Base-by-base conservation (phyloP, 2,329 filamentous ascomycete genomes). In the Pseudogymnoascus pannorum region DNA sequence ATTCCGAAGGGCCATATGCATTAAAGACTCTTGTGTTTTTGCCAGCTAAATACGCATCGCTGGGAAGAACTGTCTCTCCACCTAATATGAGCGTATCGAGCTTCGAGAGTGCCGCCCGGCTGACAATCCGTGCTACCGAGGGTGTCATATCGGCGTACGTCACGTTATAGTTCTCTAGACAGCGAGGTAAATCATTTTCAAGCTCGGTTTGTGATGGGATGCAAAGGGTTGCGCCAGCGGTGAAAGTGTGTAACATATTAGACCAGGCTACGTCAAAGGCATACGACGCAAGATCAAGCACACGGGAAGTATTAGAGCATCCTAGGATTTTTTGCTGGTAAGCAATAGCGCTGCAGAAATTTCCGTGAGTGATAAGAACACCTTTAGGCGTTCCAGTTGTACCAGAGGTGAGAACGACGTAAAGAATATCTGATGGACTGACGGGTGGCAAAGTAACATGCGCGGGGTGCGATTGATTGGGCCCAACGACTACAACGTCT, bases 1-100 rank as follows among this genome's bases (percentile, higher is more conserved):
- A 89, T 75, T 96, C 91, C 0, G 91, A 95, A 1, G 92, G 92
- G 0, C 92, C 92, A 70, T 96, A 96, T 0, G 69, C 72, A 68
- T 78, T 77, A 58, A 75, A 62, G 35, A 77, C 67, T 6, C 73
- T 69, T 62, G 69, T 70, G 31, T 68, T 38, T 59, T 64, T 35
- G 11, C 72, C 70, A 75, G 76, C 78, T 3, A 66, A 72, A 5
- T 69, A 67, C 54, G 76, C 66, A 61, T 75, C 71, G 20, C 82
- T 75, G 81, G 81, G 44, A 80, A 78, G 9, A 86, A 94, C 42
- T 93, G 81, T 91, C 93, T 96, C 74, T 94, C 92, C 6, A 89
- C 91, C 67, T 93, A 96, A 0, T 89, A 96, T 35, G 93, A 77
- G 1, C 94, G 77, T 3, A 90, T 75, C 60, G 79, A 96, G 73